Conservation (phyloP, 176 grass and related monocot genomes). For the Bromus sterilis region DNA sequence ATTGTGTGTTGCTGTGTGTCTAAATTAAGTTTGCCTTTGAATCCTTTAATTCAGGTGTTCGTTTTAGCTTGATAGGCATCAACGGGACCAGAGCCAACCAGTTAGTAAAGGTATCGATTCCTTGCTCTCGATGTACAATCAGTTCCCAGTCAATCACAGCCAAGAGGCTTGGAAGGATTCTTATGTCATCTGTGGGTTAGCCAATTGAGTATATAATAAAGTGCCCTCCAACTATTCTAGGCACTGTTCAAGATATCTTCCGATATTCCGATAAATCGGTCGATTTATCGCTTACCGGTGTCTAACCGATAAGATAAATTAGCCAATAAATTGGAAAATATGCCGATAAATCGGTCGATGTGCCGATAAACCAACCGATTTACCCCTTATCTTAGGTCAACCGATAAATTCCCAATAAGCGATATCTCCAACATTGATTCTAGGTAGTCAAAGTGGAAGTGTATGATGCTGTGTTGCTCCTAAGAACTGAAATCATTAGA, state of each 20-base stretch:
- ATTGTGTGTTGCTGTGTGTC: not conserved
- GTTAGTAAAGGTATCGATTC: constrained; percentile 15
- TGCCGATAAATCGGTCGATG: no score
- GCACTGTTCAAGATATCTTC: no score
- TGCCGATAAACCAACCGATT: no score
- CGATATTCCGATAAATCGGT: no score
- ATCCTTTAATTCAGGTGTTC: constrained; percentile 12
- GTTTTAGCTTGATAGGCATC: constrained; percentile 1
- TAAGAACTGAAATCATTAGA: not conserved
- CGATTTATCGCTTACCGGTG: no score
- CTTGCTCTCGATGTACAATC: not conserved
- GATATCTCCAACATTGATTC: no score
- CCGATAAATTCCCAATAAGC: no score
- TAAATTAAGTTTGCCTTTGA: not conserved
- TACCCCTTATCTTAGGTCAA: no score
- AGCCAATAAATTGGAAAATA: no score
- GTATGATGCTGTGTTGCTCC: not conserved
- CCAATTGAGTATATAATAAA: not conserved
- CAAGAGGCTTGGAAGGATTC: not conserved
- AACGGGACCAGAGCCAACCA: not conserved
- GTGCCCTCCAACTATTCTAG: not conserved
- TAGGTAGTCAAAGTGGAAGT: not conserved
- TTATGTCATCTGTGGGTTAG: not conserved
- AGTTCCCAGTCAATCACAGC: not conserved
- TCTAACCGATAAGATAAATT: no score